These are phyloP conservation scores for Linum trigynum DNA, from an alignment of 345 rosid genomes.

Conservation along the genomic window DNA sequence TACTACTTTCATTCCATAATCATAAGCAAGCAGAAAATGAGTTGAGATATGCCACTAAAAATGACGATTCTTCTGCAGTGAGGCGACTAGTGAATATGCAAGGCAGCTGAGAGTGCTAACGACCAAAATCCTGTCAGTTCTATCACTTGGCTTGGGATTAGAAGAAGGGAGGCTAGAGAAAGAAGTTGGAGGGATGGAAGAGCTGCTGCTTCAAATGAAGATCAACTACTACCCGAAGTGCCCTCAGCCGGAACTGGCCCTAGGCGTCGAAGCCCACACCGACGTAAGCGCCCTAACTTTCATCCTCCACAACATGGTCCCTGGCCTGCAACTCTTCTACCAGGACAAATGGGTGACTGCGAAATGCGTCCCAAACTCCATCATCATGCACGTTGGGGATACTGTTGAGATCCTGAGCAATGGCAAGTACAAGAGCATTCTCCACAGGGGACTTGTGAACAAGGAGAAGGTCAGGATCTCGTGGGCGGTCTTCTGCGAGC, in stretches of 20 bases:
- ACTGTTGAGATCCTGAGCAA: conserved; percentile 89
- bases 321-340: conserved; percentile 82
- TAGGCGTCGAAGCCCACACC: conserved; percentile 97
- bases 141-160: conserved; percentile 68
- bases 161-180: conserved; percentile 80
- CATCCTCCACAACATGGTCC: conserved; percentile 98
- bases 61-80: conserved; percentile 28
- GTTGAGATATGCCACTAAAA: too few relatives aligned
- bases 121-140: conserved; percentile 47
- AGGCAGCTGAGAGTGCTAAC: conserved; percentile 60
- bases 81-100: conserved; percentile 70
- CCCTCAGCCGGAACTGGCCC: conserved; percentile 93
- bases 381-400: conserved; percentile 92
- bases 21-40: too few relatives aligned
- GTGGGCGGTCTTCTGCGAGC: conserved; percentile 97
- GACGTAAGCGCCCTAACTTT: conserved; percentile 86
- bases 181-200: conserved; percentile 84
- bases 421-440: conserved; percentile 84
- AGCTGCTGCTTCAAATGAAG: conserved; percentile 78
- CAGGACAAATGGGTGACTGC: conserved; percentile 78
- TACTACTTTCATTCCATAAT: too few relatives aligned
- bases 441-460: conserved; percentile 83
- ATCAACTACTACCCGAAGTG: conserved; percentile 91
- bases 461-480: conserved; percentile 94
- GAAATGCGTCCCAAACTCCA: conserved; percentile 85